Evolutionary conservation across 805 yeast genomes (phyloP).

Genomic region (Myxozyma mucilagina): DNA sequence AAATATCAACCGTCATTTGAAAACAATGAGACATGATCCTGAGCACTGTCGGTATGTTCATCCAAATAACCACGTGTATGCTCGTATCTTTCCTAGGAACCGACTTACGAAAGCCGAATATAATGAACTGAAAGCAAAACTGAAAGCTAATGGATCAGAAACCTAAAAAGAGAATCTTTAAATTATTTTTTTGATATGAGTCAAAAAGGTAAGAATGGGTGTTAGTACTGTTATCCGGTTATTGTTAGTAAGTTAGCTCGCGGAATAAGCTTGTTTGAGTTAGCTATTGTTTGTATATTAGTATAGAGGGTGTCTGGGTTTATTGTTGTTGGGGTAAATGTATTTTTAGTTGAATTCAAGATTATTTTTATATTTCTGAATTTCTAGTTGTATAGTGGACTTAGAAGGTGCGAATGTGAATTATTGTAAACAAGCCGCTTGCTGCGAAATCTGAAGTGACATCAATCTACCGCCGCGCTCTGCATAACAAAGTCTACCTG

Average conservation of each 20-base stretch:
- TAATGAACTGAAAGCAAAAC: neutral
- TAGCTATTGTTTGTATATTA: neutral
- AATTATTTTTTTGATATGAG: neutral
- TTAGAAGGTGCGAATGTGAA: no score
- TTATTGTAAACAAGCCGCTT: no score
- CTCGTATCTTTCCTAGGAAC: conserved; percentile 13
- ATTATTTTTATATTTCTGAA: neutral
- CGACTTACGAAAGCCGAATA: conserved; percentile 15
- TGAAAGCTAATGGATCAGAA: neutral
- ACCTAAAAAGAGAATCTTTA: neutral
- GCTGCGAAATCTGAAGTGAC: no score
- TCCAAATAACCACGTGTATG: conserved; percentile 19
- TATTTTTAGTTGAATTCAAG: neutral
- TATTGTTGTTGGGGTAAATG: neutral
- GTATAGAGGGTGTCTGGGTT: neutral
- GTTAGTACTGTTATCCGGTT: neutral
- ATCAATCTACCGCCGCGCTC: neutral
- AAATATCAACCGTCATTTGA: conserved; percentile 24
- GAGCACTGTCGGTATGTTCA: conserved; percentile 19
- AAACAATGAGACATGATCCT: conserved; percentile 17
- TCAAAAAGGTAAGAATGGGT: neutral
- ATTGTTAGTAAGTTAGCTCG: neutral
- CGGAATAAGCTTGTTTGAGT: no score
- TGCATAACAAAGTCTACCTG: neutral
- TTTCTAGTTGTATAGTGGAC: neutral